Evolutionary conservation across 2,329 filamentous ascomycete genomes (phyloP), one percentile per base, ranked within the genome.

Genomic region (Aspergillus japonicus): DNA sequence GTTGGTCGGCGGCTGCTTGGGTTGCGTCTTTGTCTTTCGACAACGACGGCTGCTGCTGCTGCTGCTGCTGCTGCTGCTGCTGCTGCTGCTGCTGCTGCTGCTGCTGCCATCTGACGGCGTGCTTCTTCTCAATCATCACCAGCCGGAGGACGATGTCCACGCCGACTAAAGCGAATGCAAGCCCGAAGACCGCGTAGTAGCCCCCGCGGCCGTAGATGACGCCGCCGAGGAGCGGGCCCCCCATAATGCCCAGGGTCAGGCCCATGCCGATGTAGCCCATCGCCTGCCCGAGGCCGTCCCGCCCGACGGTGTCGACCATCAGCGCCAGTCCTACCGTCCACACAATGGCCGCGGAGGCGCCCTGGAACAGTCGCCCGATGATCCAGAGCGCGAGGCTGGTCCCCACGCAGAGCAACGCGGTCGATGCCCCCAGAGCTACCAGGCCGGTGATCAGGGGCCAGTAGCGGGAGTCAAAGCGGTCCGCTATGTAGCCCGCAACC

Each of bases 251-350:
- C 21, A 88, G 59, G 35, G 83, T 87, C 81, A 91, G 86, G 2
- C 85, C 83, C 61, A 89, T 78, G 54, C 82, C 83, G 0, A 91
- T 82, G 68, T 86, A 91, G 0, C 90, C 90, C 79, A 91, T 85
- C 0, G 84, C 83, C 62, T 87, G 78, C 0, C 88, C 89, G 14
- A 91, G 82, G 21, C 83, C 80, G 4, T 82, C 79, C 60, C 83
- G 78, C 1, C 83, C 85, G 44, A 91, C 85, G 0, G 89, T 91
- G 68, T 93, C 90, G 4, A 88, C 88, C 16, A 92, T 70, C 44
- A 93, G 74, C 0, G 90, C 89, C 35, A 89, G 79, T 0, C 89
- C 90, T 0, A 90, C 88, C 0, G 86, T 87, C 89, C 89, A 92
- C 6, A 92, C 89, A 2, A 92, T 83, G 1, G 87, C 87, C 1